Conservation (phyloP, 2,329 filamentous ascomycete species). For the Pezicula radicicola region DNA sequence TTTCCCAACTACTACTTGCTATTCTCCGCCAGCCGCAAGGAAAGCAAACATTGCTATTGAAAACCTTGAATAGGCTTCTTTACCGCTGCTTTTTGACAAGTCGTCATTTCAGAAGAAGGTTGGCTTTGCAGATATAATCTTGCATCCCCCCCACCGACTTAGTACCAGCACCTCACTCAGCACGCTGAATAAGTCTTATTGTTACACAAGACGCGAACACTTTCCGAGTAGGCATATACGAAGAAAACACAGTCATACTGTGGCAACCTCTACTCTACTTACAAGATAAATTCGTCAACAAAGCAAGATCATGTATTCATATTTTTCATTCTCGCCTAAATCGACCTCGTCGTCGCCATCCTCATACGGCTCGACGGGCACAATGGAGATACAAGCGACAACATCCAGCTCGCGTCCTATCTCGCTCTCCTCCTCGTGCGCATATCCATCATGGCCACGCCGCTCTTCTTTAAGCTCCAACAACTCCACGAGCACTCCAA, state of each 20-base stretch:
- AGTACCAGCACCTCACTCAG: too few species aligned
- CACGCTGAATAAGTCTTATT: too few species aligned
- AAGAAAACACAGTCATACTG: too few species aligned
- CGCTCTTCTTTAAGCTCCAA: constrained; percentile 42
- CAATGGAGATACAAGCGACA: constrained; percentile 23
- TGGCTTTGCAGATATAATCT: neutral
- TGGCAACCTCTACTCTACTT: neutral
- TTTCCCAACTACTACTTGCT: too few species aligned
- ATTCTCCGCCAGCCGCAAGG: too few species aligned
- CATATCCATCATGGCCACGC: constrained; percentile 58
- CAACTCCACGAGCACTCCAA: constrained; percentile 6
- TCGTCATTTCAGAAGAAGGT: neutral
- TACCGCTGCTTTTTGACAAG: neutral
- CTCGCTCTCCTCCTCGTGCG: constrained; percentile 36
- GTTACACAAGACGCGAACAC: too few species aligned
- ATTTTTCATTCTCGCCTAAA: constrained; percentile 20
- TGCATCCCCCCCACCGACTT: too few species aligned
- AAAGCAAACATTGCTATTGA: neutral
- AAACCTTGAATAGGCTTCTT: neutral
- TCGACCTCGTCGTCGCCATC: constrained; percentile 13
- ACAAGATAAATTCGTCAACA: too few species aligned
- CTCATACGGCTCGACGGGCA: constrained; percentile 16
- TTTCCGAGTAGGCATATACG: too few species aligned
- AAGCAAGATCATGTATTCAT: constrained; percentile 1
- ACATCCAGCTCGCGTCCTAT: constrained; percentile 15